A percentile compares a stretch with the other conserved stretches of the same genome.
These are phyloP conservation scores for Jaltomata sinuosa DNA, from an alignment of 257 asterid genomes.

Conservation along the genomic window DNA sequence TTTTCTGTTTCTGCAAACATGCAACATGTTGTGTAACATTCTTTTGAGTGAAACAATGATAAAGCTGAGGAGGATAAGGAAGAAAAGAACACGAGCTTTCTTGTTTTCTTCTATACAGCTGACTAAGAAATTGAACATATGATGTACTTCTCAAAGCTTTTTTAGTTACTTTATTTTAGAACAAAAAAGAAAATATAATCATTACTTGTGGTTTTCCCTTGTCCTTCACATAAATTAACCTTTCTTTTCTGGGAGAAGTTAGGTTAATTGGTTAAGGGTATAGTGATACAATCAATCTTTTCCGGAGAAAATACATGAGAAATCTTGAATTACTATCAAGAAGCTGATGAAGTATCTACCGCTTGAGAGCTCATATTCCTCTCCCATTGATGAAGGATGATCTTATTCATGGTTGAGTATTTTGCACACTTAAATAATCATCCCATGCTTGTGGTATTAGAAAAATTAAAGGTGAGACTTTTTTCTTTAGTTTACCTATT, in stretches of 20 bases:
- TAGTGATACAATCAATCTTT: neutral
- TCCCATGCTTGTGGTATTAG: neutral
- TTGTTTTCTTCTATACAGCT: neutral
- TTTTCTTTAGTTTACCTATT: neutral
- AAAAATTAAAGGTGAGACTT: neutral
- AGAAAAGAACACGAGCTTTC: neutral
- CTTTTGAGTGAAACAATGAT: neutral
- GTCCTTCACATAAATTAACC: neutral
- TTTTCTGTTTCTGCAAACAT: neutral
- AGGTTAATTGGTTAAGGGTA: neutral
- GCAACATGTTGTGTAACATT: neutral
- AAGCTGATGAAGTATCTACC: neutral
- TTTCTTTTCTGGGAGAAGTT: neutral
- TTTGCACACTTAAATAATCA: neutral
- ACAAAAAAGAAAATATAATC: neutral
- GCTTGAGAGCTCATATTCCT: neutral
- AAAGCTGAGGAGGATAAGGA: neutral
- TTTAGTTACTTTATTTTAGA: neutral
- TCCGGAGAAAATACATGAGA: neutral
- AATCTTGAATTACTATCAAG: neutral
- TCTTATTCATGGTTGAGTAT: neutral
- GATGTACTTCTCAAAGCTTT: neutral
- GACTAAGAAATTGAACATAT: neutral
- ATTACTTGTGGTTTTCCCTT: neutral
- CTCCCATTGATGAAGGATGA: neutral